phyloP scores from a whole-genome alignment of 139 green algal species.

The Coelastrella sp. region DNA sequence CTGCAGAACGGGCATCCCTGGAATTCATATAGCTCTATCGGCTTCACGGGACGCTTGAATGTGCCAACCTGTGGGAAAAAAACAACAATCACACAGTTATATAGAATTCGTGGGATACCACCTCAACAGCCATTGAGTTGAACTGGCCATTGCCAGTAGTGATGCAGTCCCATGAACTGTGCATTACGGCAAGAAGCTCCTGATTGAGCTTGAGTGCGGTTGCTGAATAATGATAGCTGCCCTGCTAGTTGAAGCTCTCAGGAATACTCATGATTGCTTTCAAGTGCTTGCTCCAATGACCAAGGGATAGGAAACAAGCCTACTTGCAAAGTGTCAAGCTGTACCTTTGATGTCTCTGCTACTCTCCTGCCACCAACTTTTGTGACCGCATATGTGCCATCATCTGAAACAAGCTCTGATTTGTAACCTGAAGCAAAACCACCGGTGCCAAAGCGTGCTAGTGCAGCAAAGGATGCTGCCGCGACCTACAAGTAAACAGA shows the following conservation, averaged over 20 bases:
- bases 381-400: slow-evolving; percentile 64
- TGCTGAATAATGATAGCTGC: too few relatives aligned
- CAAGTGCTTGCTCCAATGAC: too few relatives aligned
- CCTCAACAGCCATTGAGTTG: neutral
- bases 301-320: neutral
- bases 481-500: slow-evolving; percentile 36
- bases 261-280: too few relatives aligned
- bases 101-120: too few relatives aligned
- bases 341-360: slow-evolving; percentile 62
- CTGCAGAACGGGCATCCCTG: slow-evolving; percentile 85
- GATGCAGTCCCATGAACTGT: too few relatives aligned
- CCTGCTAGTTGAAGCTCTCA: too few relatives aligned
- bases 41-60: slow-evolving; percentile 64
- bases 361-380: slow-evolving; percentile 51
- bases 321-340: neutral
- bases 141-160: neutral
- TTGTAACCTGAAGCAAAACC: slow-evolving; percentile 72
- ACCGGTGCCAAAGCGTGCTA: slow-evolving; percentile 71
- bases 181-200: too few relatives aligned
- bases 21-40: slow-evolving; percentile 83
- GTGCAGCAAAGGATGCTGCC: slow-evolving; percentile 49
- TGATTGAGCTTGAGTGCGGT: too few relatives aligned
- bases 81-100: neutral
- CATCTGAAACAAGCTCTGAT: slow-evolving; percentile 14
- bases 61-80: slow-evolving; percentile 52